phyloP scores from a whole-genome alignment of 2,329 filamentous ascomycete genomes.

The Cordyceps fumosorosea region DNA sequence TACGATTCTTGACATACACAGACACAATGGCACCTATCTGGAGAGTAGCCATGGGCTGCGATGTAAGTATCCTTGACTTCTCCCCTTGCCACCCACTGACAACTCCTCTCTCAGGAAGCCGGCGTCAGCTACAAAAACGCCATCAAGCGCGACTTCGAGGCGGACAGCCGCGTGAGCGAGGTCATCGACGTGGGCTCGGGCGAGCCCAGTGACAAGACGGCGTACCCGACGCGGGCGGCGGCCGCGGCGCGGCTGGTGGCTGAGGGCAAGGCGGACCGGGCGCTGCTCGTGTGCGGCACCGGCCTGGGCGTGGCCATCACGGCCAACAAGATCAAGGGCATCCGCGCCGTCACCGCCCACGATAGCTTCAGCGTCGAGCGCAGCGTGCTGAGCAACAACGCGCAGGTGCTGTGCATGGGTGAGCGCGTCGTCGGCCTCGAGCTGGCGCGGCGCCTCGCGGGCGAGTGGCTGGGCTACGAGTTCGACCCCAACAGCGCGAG shows the following conservation, averaged over 20 bases:
- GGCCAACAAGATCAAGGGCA: conserved; percentile 82
- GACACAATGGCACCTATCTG: conserved; percentile 39
- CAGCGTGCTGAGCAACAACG: conserved; percentile 75
- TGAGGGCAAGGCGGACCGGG: conserved; percentile 63
- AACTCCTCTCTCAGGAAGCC: conserved; percentile 45
- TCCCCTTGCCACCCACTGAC: conserved; percentile 8
- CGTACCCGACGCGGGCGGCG: conserved; percentile 74
- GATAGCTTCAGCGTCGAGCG: conserved; percentile 80
- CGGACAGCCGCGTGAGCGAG: conserved; percentile 57
- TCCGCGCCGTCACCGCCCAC: conserved; percentile 83
- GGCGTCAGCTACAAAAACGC: conserved; percentile 73
- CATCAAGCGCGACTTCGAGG: conserved; percentile 66
- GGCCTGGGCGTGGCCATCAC: conserved; percentile 80
- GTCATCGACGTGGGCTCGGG: conserved; percentile 71
- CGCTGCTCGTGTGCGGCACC: conserved; percentile 77
- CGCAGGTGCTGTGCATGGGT: conserved; percentile 81
- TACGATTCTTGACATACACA: conserved; percentile 15
- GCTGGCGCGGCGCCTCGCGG: conserved; percentile 67
- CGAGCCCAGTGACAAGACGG: conserved; percentile 62
- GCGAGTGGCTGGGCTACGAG: conserved; percentile 77
- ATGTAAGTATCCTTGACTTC: conserved; percentile 34
- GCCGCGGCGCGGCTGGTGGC: conserved; percentile 60
- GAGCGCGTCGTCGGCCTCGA: conserved; percentile 79
- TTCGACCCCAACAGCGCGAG: conserved; percentile 58
- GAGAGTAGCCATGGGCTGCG: conserved; percentile 48